A percentile compares a stretch with the other conserved stretches of the same genome.
These are phyloP conservation scores for Pyricularia sp. DNA, from an alignment of 2,329 filamentous ascomycete genomes.

Conservation along the genomic window DNA sequence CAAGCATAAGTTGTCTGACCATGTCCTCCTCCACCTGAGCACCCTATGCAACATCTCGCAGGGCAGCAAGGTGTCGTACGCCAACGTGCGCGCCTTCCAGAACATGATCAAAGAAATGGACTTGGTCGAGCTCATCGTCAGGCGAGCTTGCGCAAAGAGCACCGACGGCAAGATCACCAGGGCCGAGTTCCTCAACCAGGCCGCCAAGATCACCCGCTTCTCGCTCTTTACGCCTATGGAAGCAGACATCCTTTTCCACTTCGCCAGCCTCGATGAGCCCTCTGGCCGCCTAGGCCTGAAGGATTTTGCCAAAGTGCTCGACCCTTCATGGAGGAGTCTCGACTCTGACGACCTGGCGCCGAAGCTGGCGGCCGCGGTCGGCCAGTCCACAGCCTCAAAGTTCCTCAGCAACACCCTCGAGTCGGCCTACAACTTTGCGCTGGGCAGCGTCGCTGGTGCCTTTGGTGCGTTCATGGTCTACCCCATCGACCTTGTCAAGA, in stretches of 20 bases:
- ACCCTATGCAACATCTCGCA: constrained; percentile 91
- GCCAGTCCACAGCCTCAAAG: constrained; percentile 43
- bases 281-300: constrained; percentile 72
- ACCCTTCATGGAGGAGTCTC: constrained; percentile 77
- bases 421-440: constrained; percentile 80
- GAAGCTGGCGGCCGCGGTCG: constrained; percentile 26
- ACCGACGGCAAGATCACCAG: constrained; percentile 87
- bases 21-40: constrained; percentile 81
- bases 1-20: constrained; percentile 93
- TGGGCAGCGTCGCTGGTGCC: constrained; percentile 85
- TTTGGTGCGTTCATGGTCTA: constrained; percentile 99
- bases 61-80: constrained; percentile 91
- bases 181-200: constrained; percentile 90
- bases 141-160: constrained; percentile 77
- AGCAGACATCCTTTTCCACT: constrained; percentile 97
- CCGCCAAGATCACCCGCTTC: constrained; percentile 82
- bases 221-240: constrained; percentile 98
- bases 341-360: constrained; percentile 21
- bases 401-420: constrained; percentile 59
- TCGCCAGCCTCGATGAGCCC: constrained; percentile 83
- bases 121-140: constrained; percentile 85
- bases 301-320: constrained; percentile 92
- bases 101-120: constrained; percentile 99
- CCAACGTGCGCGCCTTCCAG: constrained; percentile 94
- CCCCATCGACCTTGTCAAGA: constrained; percentile 97